These are phyloP conservation scores for Aspergillus amoenus DNA, from an alignment of 2,329 filamentous ascomycete genomes.

Conservation along the genomic window DNA sequence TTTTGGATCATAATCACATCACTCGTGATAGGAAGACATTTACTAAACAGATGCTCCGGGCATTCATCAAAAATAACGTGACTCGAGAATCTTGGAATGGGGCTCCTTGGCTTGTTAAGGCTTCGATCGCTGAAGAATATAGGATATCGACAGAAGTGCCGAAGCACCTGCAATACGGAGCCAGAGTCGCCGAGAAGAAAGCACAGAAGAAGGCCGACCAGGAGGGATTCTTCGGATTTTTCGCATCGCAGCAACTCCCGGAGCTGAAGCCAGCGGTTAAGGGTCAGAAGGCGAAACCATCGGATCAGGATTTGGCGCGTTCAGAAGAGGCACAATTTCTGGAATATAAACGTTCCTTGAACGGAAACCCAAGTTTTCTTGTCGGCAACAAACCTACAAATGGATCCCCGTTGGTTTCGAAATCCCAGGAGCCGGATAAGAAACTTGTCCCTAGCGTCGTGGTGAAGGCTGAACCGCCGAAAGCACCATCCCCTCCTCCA, in stretches of 20 bases:
- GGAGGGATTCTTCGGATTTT: constrained; percentile 52
- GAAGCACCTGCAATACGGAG: constrained; percentile 76
- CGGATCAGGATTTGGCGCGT: constrained; percentile 46
- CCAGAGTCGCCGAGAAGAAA: constrained; percentile 74
- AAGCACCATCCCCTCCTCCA: constrained; percentile 67
- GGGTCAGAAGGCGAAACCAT: constrained; percentile 61
- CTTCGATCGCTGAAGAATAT: constrained; percentile 77
- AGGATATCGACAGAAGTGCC: constrained; percentile 87
- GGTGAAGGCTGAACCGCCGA: constrained; percentile 50
- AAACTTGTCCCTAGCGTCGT: constrained; percentile 38
- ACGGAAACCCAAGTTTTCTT: constrained; percentile 45
- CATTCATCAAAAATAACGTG: constrained; percentile 95
- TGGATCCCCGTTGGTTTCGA: constrained; percentile 31
- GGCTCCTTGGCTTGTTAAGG: constrained; percentile 94
- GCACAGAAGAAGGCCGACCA: constrained; percentile 61
- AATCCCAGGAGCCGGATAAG: constrained; percentile 34
- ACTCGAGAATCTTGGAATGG: constrained; percentile 88
- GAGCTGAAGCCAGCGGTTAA: constrained; percentile 74
- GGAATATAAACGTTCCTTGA: constrained; percentile 50
- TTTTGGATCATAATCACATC: constrained; percentile 79
- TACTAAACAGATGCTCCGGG: constrained; percentile 88
- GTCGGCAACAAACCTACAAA: constrained; percentile 27
- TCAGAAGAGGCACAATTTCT: constrained; percentile 47
- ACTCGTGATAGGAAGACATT: constrained; percentile 87
- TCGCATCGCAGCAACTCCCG: constrained; percentile 59